These are phyloP conservation scores for Aspergillus tanneri DNA, from an alignment of 2,329 filamentous ascomycete genomes.

Conservation along the genomic window DNA sequence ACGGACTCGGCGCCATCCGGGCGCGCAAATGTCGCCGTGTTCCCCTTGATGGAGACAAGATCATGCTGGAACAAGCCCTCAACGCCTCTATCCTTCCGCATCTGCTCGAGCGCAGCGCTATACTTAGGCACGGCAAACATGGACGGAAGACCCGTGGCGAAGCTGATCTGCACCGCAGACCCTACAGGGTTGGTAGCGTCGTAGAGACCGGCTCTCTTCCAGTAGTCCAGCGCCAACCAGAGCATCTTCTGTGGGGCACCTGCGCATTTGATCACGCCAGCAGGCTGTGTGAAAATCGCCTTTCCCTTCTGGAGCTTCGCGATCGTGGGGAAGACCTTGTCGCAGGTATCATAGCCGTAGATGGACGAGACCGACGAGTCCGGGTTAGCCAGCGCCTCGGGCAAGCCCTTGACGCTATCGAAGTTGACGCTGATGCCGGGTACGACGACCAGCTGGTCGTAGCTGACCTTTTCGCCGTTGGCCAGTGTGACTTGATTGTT, in stretches of 20 bases:
- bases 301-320: slow-evolving; percentile 50
- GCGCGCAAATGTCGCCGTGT: slow-evolving; percentile 53
- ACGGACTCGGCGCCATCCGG: slow-evolving; percentile 48
- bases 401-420: slow-evolving; percentile 54
- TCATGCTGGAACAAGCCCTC: slow-evolving; percentile 61
- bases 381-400: slow-evolving; percentile 54
- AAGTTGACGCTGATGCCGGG: slow-evolving; percentile 58
- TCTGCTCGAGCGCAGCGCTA: slow-evolving; percentile 52
- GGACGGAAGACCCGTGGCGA: slow-evolving; percentile 55
- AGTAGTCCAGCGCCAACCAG: slow-evolving; percentile 62
- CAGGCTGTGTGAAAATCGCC: slow-evolving; percentile 61
- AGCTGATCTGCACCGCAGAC: slow-evolving; percentile 54
- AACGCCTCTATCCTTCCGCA: slow-evolving; percentile 56
- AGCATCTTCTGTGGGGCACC: slow-evolving; percentile 62
- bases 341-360: slow-evolving; percentile 57
- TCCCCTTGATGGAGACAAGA: slow-evolving; percentile 54
- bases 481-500: slow-evolving; percentile 57
- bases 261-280: slow-evolving; percentile 60
- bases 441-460: slow-evolving; percentile 64
- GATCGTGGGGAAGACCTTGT: slow-evolving; percentile 54
- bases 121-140: slow-evolving; percentile 65
- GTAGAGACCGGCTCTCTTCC: slow-evolving; percentile 57
- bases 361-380: slow-evolving; percentile 55
- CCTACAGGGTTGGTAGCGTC: slow-evolving; percentile 37
- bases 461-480: slow-evolving; percentile 57